These are phyloP conservation scores for Pseudomonodictys pantanalensis DNA, from an alignment of 495 filamentous ascomycete species.

Conservation along the genomic window DNA sequence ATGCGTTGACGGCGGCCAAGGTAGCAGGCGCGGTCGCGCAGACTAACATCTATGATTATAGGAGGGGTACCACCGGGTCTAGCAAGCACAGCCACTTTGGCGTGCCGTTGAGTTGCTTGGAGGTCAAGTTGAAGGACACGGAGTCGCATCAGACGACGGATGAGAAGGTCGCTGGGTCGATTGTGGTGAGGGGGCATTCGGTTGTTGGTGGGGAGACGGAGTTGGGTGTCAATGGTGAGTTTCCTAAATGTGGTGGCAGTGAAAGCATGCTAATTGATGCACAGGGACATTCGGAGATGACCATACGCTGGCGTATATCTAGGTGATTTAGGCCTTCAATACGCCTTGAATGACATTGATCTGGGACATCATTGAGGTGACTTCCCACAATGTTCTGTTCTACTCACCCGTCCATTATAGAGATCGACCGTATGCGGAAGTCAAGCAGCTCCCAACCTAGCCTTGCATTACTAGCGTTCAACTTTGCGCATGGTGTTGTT, in stretches of 20 bases:
- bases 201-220: conserved; percentile 62
- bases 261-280: background rate
- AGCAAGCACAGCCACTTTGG: conserved; percentile 72
- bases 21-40: conserved; percentile 84
- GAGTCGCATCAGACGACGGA: conserved; percentile 57
- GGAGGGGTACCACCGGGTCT: conserved; percentile 48
- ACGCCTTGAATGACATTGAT: background rate
- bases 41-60: conserved; percentile 84
- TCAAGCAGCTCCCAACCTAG: too few species aligned
- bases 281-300: conserved; percentile 36
- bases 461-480: too few species aligned
- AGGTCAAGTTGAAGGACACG: conserved; percentile 67
- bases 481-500: too few species aligned
- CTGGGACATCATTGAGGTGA: too few species aligned
- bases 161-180: conserved; percentile 57
- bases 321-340: background rate
- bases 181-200: conserved; percentile 63
- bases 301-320: conserved; percentile 37
- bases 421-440: too few species aligned
- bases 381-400: background rate
- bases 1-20: conserved; percentile 75
- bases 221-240: conserved; percentile 50
- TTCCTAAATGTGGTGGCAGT: background rate
- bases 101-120: conserved; percentile 71
- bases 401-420: background rate